Base-by-base conservation (phyloP, 2,329 filamentous ascomycete genomes). In the Aaosphaeria arxii region DNA sequence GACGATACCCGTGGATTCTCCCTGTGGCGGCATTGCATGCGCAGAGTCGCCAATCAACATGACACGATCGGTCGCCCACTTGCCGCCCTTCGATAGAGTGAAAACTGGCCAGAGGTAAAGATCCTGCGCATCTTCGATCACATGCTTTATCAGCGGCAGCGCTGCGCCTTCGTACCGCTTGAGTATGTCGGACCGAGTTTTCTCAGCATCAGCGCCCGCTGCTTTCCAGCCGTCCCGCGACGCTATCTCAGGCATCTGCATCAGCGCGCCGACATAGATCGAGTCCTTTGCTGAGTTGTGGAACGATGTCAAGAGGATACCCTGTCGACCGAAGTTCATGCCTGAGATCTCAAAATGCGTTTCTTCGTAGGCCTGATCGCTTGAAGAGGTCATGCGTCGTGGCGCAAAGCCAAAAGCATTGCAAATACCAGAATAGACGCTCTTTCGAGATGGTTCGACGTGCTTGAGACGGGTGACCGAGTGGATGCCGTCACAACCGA, bases 401-500 rank as follows among this genome's bases (percentile, higher is more conserved):
- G 64, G 62, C 2, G 73, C 66, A 48, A 75, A 76, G 30, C 73
- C 72, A 47, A 75, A 76, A 4, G 72, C 73, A 48, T 75, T 75
- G 51, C 71, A 72, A n/a, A 74, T 71, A 9, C 73, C 73, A 0
- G 69, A 71, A 58, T 76, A 76, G 24, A 66, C 61, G 30, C 63
- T 64, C 49, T 67, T 74, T 29, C 73, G 69, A 33, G 66, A 63
- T 6, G 73, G 72, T 53, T 76, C 73, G 46, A 75, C 71, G 52
- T 75, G 73, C 50, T 68, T 71, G 46, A 74, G 64, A 7, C 73
- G 65, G 3, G 72, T 67, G 42, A 70, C 67, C 40, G 66, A 71
- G 59, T 75, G 71, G 7, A 82, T 78, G 0, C 81, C 81, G 47
- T 83, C 80, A 4, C 79, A 80, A 5, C 79, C 80, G 7, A 83